These are phyloP conservation scores for Sporobolus alterniflorus DNA, from an alignment of 202 grass and related monocot genomes.

Conservation along the genomic window DNA sequence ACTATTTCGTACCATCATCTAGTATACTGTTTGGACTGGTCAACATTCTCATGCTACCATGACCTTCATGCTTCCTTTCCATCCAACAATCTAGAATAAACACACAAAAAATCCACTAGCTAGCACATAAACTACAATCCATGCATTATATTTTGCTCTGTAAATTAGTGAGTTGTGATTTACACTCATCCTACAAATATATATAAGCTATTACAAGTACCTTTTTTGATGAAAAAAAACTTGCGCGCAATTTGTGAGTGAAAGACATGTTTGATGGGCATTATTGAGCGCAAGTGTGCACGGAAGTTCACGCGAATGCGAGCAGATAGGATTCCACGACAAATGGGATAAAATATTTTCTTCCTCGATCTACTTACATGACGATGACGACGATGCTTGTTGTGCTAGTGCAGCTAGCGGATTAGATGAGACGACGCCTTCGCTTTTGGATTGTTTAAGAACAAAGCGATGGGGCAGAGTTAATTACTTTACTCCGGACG, in stretches of 20 bases:
- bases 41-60: conserved; percentile 46
- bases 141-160: neutral
- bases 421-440: conserved; percentile 32
- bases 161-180: neutral
- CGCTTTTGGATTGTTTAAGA: neutral
- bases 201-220: neutral
- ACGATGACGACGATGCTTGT: conserved; percentile 19
- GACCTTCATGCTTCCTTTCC: neutral
- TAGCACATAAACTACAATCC: neutral
- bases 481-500: conserved; percentile 19
- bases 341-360: neutral
- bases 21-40: conserved; percentile 20
- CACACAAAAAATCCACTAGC: neutral
- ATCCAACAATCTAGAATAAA: conserved; percentile 9
- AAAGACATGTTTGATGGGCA: conserved; percentile 11
- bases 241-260: no score
- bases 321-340: conserved; percentile 16
- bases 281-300: neutral
- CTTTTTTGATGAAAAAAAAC: neutral
- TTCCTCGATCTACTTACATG: neutral
- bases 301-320: conserved; percentile 23
- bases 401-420: conserved; percentile 12
- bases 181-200: no score
- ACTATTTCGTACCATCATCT: conserved; percentile 9
- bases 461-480: conserved; percentile 7